These are phyloP conservation scores for Euryodendron excelsum DNA, from an alignment of 148 eudicot genomes.

Conservation along the genomic window DNA sequence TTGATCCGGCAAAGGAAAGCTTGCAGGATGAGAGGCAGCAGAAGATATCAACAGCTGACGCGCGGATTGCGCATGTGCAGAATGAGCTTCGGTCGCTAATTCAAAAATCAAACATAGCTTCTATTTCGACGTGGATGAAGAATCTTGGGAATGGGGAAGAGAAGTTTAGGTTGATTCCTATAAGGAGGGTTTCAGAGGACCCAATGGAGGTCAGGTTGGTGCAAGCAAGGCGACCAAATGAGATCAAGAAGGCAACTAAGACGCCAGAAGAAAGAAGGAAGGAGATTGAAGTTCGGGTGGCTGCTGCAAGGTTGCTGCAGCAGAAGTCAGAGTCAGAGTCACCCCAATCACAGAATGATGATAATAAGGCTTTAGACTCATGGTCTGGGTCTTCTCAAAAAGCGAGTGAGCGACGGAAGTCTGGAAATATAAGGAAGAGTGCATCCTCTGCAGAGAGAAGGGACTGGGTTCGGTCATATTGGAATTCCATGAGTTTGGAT, in stretches of 20 bases:
- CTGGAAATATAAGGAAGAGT: slow-evolving; percentile 48
- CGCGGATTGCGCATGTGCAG: slow-evolving; percentile 49
- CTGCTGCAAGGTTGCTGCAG: slow-evolving; percentile 91
- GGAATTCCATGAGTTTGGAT: slow-evolving; percentile 67
- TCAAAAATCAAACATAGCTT: slow-evolving; percentile 70
- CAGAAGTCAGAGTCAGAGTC: slow-evolving; percentile 66
- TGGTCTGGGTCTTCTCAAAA: slow-evolving; percentile 33
- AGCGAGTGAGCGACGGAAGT: slow-evolving; percentile 60
- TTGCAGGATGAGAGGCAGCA: slow-evolving; percentile 56
- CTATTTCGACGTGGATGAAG: slow-evolving; percentile 84
- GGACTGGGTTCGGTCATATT: slow-evolving; percentile 68
- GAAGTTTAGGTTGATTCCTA: slow-evolving; percentile 61
- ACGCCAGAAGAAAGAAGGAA: slow-evolving; percentile 85
- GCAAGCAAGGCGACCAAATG: slow-evolving; percentile 62
- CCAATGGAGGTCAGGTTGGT: slow-evolving; percentile 67
- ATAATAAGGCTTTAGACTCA: slow-evolving; percentile 35
- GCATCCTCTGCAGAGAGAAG: slow-evolving; percentile 63
- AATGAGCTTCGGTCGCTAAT: slow-evolving; percentile 51
- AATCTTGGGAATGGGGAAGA: slow-evolving; percentile 74
- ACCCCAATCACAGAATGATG: slow-evolving; percentile 24
- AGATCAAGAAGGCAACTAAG: slow-evolving; percentile 83
- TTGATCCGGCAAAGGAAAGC: slow-evolving; percentile 80
- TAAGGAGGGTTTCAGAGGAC: slow-evolving; percentile 66
- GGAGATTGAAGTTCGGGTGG: slow-evolving; percentile 90
- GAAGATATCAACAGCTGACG: slow-evolving; percentile 40